Conservation (phyloP, 2,329 filamentous ascomycete genomes). For the Claviceps maximensis region DNA sequence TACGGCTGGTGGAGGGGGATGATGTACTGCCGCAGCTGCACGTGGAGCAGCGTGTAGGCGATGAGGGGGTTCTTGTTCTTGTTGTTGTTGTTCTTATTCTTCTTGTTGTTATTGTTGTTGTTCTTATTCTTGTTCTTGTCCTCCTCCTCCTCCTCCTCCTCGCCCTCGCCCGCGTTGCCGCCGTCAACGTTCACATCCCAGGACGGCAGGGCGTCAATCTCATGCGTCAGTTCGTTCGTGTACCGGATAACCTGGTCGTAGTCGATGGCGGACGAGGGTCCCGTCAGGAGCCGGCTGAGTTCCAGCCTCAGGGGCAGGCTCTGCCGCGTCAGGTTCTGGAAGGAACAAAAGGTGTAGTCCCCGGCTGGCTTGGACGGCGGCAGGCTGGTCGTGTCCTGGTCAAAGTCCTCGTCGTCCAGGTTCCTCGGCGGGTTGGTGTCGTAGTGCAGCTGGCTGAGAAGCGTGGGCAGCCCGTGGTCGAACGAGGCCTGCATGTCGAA, state of each 20-base stretch:
- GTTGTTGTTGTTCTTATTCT: neutral
- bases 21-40: slow-evolving; percentile 49
- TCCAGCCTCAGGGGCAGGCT: slow-evolving; percentile 43
- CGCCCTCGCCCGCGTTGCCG: slow-evolving; percentile 13
- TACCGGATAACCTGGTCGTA: slow-evolving; percentile 50
- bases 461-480: slow-evolving; percentile 45
- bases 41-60: slow-evolving; percentile 45
- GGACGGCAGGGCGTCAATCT: slow-evolving; percentile 45
- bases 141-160: neutral
- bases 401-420: slow-evolving; percentile 44
- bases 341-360: slow-evolving; percentile 46
- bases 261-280: slow-evolving; percentile 39
- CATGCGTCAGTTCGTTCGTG: slow-evolving; percentile 46
- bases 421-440: slow-evolving; percentile 43
- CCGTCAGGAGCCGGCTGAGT: slow-evolving; percentile 42
- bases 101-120: no score
- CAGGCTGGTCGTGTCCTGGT: slow-evolving; percentile 36
- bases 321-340: slow-evolving; percentile 43
- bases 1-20: slow-evolving; percentile 49
- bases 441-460: slow-evolving; percentile 42
- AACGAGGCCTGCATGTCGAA: slow-evolving; percentile 50
- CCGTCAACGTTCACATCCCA: slow-evolving; percentile 32
- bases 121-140: neutral
- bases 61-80: slow-evolving; percentile 40
- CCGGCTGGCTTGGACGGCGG: slow-evolving; percentile 36